Percentiles rank a stretch among this genome's conserved stretches.
phyloP scores from a whole-genome alignment of 1,284 basidiomycete species.

The Fomitiporia mediterranea region DNA sequence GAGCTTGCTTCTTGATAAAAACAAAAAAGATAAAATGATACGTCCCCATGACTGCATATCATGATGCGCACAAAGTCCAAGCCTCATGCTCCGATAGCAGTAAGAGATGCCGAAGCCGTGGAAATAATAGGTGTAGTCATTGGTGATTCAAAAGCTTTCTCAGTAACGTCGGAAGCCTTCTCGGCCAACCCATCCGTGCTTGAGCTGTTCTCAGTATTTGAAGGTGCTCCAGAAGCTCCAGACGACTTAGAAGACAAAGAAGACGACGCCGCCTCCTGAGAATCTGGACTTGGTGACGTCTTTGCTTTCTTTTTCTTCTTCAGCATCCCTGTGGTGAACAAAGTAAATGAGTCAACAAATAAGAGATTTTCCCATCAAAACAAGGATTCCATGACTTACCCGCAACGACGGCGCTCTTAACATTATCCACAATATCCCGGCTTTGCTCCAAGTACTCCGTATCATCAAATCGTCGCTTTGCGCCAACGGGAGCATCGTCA shows the following conservation, averaged over 20 bases:
- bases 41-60: not conserved
- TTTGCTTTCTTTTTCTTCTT: constrained; percentile 89
- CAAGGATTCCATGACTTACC: constrained; percentile 40
- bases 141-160: constrained; percentile 23
- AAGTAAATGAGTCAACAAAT: constrained; percentile 14
- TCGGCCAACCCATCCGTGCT: not conserved
- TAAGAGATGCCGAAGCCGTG: constrained; percentile 20
- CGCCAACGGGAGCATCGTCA: constrained; percentile 54
- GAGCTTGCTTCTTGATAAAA: too few species aligned
- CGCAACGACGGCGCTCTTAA: constrained; percentile 84
- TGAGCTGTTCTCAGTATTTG: constrained; percentile 2
- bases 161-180: constrained; percentile 13
- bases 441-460: constrained; percentile 91
- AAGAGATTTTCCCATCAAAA: not conserved
- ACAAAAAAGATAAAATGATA: too few species aligned
- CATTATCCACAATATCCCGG: constrained; percentile 86
- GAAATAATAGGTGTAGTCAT: constrained; percentile 23
- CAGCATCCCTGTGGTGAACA: constrained; percentile 46
- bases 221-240: not conserved
- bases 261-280: constrained; percentile 12
- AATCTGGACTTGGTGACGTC: constrained; percentile 34
- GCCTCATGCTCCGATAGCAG: constrained; percentile 18
- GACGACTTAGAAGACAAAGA: constrained; percentile 15
- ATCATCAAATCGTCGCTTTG: constrained; percentile 90
- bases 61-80: not conserved